Evolutionary conservation across 2,329 filamentous ascomycete species (phyloP).

Genomic region (Decorospora gaudefroyi): DNA sequence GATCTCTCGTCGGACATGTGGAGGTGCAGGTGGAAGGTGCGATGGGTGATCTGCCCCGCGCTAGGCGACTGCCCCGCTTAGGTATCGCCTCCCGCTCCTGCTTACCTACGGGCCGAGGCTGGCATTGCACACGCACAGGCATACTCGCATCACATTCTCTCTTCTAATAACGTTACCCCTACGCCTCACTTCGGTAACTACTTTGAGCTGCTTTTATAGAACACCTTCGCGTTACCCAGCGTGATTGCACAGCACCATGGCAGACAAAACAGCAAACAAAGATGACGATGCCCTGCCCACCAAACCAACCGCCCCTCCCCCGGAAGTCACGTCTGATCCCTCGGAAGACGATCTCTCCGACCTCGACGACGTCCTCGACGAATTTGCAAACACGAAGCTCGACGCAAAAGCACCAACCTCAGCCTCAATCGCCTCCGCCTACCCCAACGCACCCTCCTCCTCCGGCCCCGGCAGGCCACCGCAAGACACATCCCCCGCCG

Average conservation of each 20-base stretch:
- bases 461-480: conserved; percentile 49
- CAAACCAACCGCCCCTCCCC: conserved; percentile 23
- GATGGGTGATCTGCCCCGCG: conserved; percentile 25
- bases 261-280: conserved; percentile 26
- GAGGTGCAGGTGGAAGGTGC: conserved; percentile 9
- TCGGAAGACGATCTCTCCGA: conserved; percentile 93
- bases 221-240: not conserved
- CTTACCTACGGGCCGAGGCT: conserved; percentile 38
- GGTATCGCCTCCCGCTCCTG: conserved; percentile 5
- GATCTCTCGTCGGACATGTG: conserved; percentile 13
- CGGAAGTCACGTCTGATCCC: conserved; percentile 70
- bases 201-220: not conserved
- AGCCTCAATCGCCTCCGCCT: conserved; percentile 36
- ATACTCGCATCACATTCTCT: too few relatives aligned
- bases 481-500: conserved; percentile 37
- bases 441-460: conserved; percentile 43
- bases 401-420: conserved; percentile 51
- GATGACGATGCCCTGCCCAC: conserved; percentile 20
- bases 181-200: too few relatives aligned
- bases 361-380: conserved; percentile 91
- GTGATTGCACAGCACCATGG: conserved; percentile 17
- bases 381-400: conserved; percentile 73
- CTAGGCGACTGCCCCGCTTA: conserved; percentile 26
- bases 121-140: conserved; percentile 14
- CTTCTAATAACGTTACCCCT: too few relatives aligned